A percentile compares a stretch with the other conserved stretches of the same genome.
Conservation (phyloP, 192 early-diverging fungal species). For the Mortierella claussenii region DNA sequence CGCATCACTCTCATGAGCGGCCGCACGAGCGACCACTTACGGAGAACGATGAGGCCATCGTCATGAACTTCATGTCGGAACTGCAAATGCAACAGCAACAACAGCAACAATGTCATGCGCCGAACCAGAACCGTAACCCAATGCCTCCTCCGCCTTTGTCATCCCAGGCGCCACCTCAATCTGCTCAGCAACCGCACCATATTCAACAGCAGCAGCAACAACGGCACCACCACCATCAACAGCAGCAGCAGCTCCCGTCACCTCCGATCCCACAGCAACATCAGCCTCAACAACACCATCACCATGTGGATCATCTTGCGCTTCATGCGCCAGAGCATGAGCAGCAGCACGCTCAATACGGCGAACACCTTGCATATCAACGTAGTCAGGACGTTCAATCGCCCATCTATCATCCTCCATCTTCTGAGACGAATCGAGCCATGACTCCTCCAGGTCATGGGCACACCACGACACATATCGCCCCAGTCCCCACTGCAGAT, state of each 20-base stretch:
- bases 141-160: constrained; percentile 1
- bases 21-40: constrained; percentile 10
- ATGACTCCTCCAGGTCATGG: constrained; percentile 13
- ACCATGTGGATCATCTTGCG: constrained; percentile 7
- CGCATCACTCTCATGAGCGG: constrained; percentile 15
- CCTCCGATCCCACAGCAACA: not conserved
- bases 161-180: not conserved
- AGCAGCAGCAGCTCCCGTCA: constrained; percentile 6
- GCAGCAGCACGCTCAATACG: constrained; percentile 13
- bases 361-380: constrained; percentile 18
- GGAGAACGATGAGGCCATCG: constrained; percentile 33
- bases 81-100: constrained; percentile 31
- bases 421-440: constrained; percentile 5
- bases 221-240: constrained; percentile 7
- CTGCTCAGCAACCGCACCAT: constrained; percentile 3
- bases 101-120: constrained; percentile 9
- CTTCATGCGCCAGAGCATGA: constrained; percentile 2
- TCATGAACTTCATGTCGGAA: constrained; percentile 48
- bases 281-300: constrained; percentile 12
- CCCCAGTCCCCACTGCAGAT: not conserved
- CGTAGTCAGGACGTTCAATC: constrained; percentile 12
- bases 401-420: not conserved
- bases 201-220: constrained; percentile 10
- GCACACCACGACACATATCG: not conserved
- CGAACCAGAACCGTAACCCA: constrained; percentile 11